Evolutionary conservation across 495 filamentous ascomycete species (phyloP), one percentile per base, ranked within the genome.

Genomic region (Talaromyces proteolyticus): DNA sequence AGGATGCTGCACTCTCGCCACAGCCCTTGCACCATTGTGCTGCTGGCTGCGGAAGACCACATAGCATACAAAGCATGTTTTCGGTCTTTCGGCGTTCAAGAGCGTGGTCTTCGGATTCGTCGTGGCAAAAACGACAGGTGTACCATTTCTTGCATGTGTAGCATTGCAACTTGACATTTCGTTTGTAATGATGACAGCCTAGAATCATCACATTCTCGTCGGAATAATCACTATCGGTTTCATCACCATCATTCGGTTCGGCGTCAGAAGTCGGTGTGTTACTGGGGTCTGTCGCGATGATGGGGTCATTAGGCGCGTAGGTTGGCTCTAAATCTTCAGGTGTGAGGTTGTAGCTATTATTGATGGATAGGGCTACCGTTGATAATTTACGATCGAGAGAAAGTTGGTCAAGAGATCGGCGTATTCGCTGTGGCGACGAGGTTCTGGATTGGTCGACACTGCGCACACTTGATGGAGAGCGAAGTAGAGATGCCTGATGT

Each of bases 1-100:
- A 97, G 60, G 84, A 87, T n/a, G 91, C 88, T 16, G 86, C 82
- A 45, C 79, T 80, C 58, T 84, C 79, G 25, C 82, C 85, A 65
- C 93, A 99, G 18, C 81, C 62, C 36, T 72, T 66, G 65, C 93
- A 99, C 37, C 79, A 74, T 51, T 93, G 86, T 24, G 78, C 78
- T 12, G 89, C 94, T 43, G 81, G 80, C 58, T 99, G 93, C 10
- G 93, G 83, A 57, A 83, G 84, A 10, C 84, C 84, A 68, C 93
- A 99, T 23, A 91, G 75, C 93, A 99, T 99, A 70, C 93, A 99
- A 18, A 97, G 75, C 93, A 99, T 99, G 62, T 96, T 85, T 66
- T 86, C 85, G 21, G 91, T 97, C 53, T 87, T 85, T 44, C 79
- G 81, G 41, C 93, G 83, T 58, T 86, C 79, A 49, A 99, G 74